Conservation (phyloP, 2,329 filamentous ascomycete genomes). For the Colletotrichum sp. region DNA sequence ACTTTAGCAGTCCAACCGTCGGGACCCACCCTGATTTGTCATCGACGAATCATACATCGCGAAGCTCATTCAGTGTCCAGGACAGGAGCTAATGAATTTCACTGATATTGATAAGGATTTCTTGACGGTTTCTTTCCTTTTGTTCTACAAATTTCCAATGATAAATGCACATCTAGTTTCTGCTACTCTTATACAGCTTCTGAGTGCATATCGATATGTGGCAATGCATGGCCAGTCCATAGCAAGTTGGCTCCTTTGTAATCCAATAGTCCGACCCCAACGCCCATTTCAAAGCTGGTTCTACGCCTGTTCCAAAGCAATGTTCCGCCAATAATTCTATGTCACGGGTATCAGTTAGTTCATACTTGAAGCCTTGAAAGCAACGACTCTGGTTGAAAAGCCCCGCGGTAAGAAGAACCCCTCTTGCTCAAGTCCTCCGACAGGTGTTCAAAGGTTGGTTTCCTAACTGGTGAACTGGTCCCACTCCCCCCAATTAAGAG, state of each 20-base stretch:
- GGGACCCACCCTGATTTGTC: neutral
- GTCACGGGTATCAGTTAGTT: neutral
- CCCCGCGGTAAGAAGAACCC: neutral
- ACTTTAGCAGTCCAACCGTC: neutral
- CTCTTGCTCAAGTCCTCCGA: neutral
- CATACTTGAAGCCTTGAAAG: neutral
- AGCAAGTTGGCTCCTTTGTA: neutral
- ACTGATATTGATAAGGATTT: too few relatives aligned
- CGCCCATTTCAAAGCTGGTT: neutral
- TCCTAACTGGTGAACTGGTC: conserved; percentile 33
- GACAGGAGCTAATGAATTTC: neutral
- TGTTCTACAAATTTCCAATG: neutral
- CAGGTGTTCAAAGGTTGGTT: neutral
- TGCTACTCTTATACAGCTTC: neutral
- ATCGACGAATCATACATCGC: conserved; percentile 13
- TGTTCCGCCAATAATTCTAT: neutral
- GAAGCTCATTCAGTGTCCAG: neutral
- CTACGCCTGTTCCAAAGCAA: neutral
- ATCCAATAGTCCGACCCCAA: neutral
- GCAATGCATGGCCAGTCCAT: neutral
- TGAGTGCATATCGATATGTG: neutral
- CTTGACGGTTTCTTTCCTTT: too few relatives aligned
- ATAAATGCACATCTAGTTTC: neutral
- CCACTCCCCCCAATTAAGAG: conserved; percentile 57
- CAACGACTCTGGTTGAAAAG: neutral